phyloP scores from a whole-genome alignment of 2,329 filamentous ascomycete genomes.

The Alternaria ethzedia region DNA sequence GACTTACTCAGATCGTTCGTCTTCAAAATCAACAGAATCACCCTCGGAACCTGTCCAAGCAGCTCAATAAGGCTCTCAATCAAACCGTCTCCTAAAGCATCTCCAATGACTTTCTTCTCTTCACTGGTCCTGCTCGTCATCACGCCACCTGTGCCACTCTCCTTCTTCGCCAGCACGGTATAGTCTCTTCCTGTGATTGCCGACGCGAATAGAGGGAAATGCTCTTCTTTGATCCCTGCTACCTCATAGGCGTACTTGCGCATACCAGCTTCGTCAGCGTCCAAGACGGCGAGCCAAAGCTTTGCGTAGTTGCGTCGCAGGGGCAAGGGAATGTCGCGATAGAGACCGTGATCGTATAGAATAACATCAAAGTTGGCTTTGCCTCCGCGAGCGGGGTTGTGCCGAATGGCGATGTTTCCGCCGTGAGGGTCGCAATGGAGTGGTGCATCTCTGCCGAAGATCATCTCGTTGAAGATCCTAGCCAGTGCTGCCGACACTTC shows the following conservation, averaged over 20 bases:
- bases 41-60: constrained; percentile 84
- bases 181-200: constrained; percentile 96
- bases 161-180: constrained; percentile 68
- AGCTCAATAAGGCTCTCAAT: constrained; percentile 87
- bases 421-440: constrained; percentile 97
- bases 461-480: constrained; percentile 99
- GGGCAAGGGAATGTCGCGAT: constrained; percentile 83
- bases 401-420: constrained; percentile 90
- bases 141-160: constrained; percentile 45
- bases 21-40: constrained; percentile 94
- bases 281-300: constrained; percentile 95
- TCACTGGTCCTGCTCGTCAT: constrained; percentile 66
- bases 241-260: constrained; percentile 87
- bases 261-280: constrained; percentile 86
- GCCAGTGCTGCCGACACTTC: constrained; percentile 92
- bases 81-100: constrained; percentile 84
- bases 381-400: constrained; percentile 66
- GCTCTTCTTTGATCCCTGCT: constrained; percentile 83
- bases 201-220: constrained; percentile 93
- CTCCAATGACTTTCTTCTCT: constrained; percentile 87
- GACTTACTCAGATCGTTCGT: constrained; percentile 86
- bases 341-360: constrained; percentile 95
- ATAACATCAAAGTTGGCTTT: constrained; percentile 89
- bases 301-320: constrained; percentile 90
- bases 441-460: constrained; percentile 86